These are phyloP conservation scores for Colletotrichum tropicale DNA, from an alignment of 2,329 filamentous ascomycete species.

Conservation along the genomic window DNA sequence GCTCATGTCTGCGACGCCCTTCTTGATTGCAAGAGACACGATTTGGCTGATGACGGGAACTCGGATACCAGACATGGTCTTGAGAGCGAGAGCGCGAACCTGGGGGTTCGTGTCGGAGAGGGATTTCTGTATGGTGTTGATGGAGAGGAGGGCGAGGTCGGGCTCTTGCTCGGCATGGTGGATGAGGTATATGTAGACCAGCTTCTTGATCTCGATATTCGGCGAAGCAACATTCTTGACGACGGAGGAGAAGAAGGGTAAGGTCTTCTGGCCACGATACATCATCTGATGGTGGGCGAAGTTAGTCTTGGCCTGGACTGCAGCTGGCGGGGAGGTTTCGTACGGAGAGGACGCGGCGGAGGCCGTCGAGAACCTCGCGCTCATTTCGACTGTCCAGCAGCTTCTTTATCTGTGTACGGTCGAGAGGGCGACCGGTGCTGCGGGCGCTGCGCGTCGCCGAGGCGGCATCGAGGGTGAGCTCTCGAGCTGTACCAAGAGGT, in stretches of 20 bases:
- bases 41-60: conserved; percentile 98
- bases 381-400: conserved; percentile 93
- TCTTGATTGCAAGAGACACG: conserved; percentile 93
- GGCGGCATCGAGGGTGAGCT: conserved; percentile 96
- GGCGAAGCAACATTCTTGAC: conserved; percentile 97
- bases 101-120: conserved; percentile 91
- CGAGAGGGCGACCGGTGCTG: conserved; percentile 67
- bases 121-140: conserved; percentile 99
- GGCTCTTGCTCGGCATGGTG: conserved; percentile 96
- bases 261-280: conserved; percentile 86
- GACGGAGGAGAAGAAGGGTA: conserved; percentile 95
- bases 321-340: conserved; percentile 9
- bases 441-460: conserved; percentile 78
- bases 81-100: conserved; percentile 87
- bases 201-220: conserved; percentile 94
- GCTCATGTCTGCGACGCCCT: conserved; percentile 92
- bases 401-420: conserved; percentile 89
- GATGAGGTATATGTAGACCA: conserved; percentile 98
- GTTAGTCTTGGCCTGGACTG: conserved; percentile 12
- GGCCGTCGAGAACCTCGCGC: conserved; percentile 87
- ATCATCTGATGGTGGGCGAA: conserved; percentile 74
- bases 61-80: conserved; percentile 97
- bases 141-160: conserved; percentile 91
- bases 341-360: conserved; percentile 87
- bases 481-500: conserved; percentile 69